phyloP scores from a whole-genome alignment of 2,329 filamentous ascomycete genomes.

The Sclerotinia subarctica region DNA sequence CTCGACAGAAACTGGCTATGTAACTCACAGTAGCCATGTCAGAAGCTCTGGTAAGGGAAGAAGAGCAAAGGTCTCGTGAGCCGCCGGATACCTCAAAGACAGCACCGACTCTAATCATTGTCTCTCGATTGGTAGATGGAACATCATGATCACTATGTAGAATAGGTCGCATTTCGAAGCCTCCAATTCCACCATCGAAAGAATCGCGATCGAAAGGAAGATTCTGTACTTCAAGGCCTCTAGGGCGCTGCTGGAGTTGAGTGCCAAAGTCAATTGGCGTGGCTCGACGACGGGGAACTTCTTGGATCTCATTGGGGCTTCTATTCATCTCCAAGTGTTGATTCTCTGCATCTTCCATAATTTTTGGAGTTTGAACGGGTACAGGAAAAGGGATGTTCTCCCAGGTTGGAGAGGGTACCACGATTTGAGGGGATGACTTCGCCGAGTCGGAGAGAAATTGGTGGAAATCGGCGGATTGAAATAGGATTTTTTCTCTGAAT shows the following conservation, averaged over 20 bases:
- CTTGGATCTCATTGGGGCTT: background rate
- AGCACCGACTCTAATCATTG: conserved; percentile 5
- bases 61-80: background rate
- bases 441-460: background rate
- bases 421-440: background rate
- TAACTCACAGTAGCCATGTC: conserved; percentile 1
- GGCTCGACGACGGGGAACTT: background rate
- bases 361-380: background rate
- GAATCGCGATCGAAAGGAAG: background rate
- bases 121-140: background rate
- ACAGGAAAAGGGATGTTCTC: background rate
- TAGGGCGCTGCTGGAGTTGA: background rate
- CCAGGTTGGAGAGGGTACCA: background rate
- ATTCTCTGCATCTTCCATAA: background rate
- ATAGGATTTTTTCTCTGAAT: background rate
- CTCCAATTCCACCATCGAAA: background rate
- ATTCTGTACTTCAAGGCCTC: background rate
- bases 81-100: background rate
- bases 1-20: background rate
- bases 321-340: background rate
- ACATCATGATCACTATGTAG: background rate
- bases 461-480: conserved; percentile 8
- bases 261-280: background rate
- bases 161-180: background rate
- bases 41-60: conserved; percentile 4